Base-by-base conservation (phyloP, 2,329 filamentous ascomycete species). In the Aspergillus sp. region DNA sequence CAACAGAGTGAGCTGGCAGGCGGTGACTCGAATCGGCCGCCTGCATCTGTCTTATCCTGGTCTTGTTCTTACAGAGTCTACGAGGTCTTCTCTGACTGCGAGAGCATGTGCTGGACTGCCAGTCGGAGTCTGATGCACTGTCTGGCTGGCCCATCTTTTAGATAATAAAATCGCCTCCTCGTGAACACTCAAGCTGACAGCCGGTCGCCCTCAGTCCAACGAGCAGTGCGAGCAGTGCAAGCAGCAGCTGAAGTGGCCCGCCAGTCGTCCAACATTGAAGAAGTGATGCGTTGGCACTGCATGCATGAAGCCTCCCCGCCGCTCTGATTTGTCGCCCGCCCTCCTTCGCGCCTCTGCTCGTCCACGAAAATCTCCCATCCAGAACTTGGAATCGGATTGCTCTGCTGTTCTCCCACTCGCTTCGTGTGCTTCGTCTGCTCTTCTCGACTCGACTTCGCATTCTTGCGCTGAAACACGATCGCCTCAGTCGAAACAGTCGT, bases 21-120 rank as follows among this genome's bases (percentile, higher is more conserved):
- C 61, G 61, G 60, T 59, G 64, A 69, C 68, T 70, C 64, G 66
- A 70, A 70, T 54, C 62, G 68, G 68, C 61, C 66, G 61, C 65
- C 63, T 70, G 68, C 68, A 70, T 64, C 47, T 11, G 27, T 30
- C 27, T 30, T 30, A 30, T 20, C 20, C 20, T 20, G 20, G 20
- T 4, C 20, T 20, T 20, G 20, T 20, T 20, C 20, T 20, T 4
- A 20, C 20, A 4, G 3, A 20, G 20, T 20, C 20, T 20, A 20
- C 20, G 20, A 20, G 20, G 20, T 20, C 20, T 20, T 20, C 20
- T 20, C 20, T 20, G 20, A 4, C 20, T 20, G 20, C 20, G 20
- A 20, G 20, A 20, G 4, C 20, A 20, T 44, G 19, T 22, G 19
- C 41, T 44, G 41, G 41, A 40, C 37, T 48, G 45, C n/a, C 34